These are phyloP conservation scores for Amphicarpaea edgeworthii DNA, from an alignment of 306 rosid species.

Conservation along the genomic window DNA sequence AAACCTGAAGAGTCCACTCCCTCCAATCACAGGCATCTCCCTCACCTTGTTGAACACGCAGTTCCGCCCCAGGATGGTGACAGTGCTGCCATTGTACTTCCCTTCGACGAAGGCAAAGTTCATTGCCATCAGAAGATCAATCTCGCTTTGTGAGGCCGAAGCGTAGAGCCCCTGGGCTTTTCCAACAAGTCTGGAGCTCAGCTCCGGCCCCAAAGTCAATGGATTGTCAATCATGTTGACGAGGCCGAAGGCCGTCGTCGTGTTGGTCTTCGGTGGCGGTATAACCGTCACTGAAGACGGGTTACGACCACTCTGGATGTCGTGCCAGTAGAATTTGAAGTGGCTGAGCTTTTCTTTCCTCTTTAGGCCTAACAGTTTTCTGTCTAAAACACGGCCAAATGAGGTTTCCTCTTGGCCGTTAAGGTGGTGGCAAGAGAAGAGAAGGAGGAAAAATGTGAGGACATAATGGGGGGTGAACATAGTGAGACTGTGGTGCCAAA, in stretches of 20 bases:
- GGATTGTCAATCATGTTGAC: constrained; percentile 55
- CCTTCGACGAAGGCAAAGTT: constrained; percentile 70
- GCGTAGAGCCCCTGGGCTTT: constrained; percentile 71
- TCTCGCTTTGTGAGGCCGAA: constrained; percentile 48
- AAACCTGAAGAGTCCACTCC: constrained; percentile 81
- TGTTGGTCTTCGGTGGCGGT: constrained; percentile 26
- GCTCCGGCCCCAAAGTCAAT: constrained; percentile 51
- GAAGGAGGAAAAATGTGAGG: constrained; percentile 28
- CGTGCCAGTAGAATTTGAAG: constrained; percentile 72
- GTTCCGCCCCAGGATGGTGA: constrained; percentile 73
- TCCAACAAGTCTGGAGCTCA: constrained; percentile 55
- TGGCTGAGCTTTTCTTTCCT: constrained; percentile 64
- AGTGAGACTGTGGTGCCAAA: constrained; percentile 21
- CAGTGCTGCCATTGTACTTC: constrained; percentile 78
- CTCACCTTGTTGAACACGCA: constrained; percentile 54
- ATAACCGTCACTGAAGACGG: constrained; percentile 51
- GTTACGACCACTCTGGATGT: constrained; percentile 47
- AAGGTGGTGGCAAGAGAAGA: constrained; percentile 17
- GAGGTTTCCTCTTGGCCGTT: neutral
- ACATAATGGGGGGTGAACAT: constrained; percentile 26
- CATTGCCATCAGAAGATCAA: constrained; percentile 67
- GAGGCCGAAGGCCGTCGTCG: constrained; percentile 48
- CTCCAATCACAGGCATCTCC: constrained; percentile 85
- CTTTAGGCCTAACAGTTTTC: constrained; percentile 45
- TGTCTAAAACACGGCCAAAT: constrained; percentile 51